These are phyloP conservation scores for Malassezia globosa DNA, from an alignment of 1,284 basidiomycete genomes.

Conservation along the genomic window DNA sequence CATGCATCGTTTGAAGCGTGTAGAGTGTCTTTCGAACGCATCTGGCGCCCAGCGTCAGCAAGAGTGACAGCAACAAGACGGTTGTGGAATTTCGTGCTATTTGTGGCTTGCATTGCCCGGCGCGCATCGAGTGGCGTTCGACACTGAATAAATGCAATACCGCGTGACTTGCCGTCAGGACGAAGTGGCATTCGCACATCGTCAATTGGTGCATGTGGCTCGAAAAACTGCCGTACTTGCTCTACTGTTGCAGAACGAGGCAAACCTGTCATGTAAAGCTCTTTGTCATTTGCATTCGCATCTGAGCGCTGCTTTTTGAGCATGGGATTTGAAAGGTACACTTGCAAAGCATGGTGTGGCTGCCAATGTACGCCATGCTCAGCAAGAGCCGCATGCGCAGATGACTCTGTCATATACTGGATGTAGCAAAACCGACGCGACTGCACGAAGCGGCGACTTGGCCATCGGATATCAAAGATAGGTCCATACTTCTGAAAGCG, in stretches of 20 bases:
- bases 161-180: conserved; percentile 61
- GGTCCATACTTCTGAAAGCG: conserved; percentile 74
- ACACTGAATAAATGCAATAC: conserved; percentile 89
- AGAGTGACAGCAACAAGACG: conserved; percentile 31
- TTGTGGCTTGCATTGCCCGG: conserved; percentile 33
- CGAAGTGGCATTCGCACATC: conserved; percentile 68
- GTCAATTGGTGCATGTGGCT: conserved; percentile 61
- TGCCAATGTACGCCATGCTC: conserved; percentile 64
- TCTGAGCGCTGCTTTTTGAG: conserved; percentile 78
- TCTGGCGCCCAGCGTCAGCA: conserved; percentile 15
- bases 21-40: neutral
- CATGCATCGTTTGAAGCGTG: conserved; percentile 4
- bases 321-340: conserved; percentile 80
- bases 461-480: conserved; percentile 92
- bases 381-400: conserved; percentile 65
- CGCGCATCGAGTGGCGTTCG: conserved; percentile 48
- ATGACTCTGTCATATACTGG: conserved; percentile 66
- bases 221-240: conserved; percentile 67
- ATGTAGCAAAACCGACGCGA: conserved; percentile 88
- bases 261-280: conserved; percentile 73
- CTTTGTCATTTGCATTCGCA: conserved; percentile 63
- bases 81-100: conserved; percentile 29
- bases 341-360: conserved; percentile 57
- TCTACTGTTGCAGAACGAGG: conserved; percentile 61
- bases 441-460: conserved; percentile 85